These are phyloP conservation scores for Amborella trichopoda DNA, from an alignment of 164 flowering plant genomes.

Conservation along the genomic window DNA sequence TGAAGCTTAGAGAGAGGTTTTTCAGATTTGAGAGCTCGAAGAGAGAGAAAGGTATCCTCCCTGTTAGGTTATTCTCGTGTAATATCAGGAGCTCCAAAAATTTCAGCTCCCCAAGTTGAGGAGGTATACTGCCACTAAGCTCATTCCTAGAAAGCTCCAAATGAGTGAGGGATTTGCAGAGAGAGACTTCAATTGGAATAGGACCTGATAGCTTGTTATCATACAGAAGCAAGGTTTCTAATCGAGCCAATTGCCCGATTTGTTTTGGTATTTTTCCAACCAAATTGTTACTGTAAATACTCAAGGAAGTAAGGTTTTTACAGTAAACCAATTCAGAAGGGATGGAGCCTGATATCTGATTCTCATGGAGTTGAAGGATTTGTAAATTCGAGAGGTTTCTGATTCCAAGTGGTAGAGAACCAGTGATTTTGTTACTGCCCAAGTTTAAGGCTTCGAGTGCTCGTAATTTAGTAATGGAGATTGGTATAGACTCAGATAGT, in stretches of 20 bases:
- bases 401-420: constrained; percentile 38
- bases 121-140: constrained; percentile 38
- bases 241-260: constrained; percentile 30
- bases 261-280: constrained; percentile 49
- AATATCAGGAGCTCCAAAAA: constrained; percentile 36
- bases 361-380: constrained; percentile 27
- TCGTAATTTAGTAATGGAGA: constrained; percentile 35
- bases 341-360: constrained; percentile 33
- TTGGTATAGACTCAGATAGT: constrained; percentile 49
- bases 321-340: constrained; percentile 53
- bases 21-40: constrained; percentile 39
- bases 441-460: constrained; percentile 34
- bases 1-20: constrained; percentile 28
- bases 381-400: constrained; percentile 40
- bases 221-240: constrained; percentile 27
- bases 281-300: constrained; percentile 31
- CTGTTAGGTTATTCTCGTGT: constrained; percentile 43
- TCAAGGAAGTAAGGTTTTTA: constrained; percentile 28
- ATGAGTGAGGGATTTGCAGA: constrained; percentile 23
- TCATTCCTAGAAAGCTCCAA: constrained; percentile 47
- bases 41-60: constrained; percentile 40
- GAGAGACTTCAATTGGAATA: constrained; percentile 39
- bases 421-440: constrained; percentile 40
- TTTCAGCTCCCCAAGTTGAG: constrained; percentile 35
- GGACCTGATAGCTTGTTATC: constrained; percentile 33